phyloP scores from a whole-genome alignment of 306 rosid species.

The Acmispon strigosus region DNA sequence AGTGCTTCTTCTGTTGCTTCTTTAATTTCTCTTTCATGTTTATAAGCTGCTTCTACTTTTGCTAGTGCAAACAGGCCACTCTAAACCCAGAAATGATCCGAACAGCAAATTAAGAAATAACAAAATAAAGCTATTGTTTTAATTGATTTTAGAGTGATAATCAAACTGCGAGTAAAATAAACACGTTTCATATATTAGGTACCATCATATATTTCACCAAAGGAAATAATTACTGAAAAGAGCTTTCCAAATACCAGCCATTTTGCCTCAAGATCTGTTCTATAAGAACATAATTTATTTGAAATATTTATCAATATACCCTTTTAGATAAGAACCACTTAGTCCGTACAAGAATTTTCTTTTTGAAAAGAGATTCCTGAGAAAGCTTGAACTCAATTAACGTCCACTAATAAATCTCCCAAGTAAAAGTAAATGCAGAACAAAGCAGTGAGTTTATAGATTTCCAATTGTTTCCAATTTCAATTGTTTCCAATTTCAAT shows the following conservation, averaged over 20 bases:
- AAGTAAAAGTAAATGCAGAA: not conserved
- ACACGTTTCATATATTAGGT: not conserved
- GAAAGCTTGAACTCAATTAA: not conserved
- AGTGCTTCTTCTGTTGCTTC: slow-evolving; percentile 66
- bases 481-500: no score
- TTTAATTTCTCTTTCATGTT: slow-evolving; percentile 58
- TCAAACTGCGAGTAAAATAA: not conserved
- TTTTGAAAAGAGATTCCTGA: not conserved
- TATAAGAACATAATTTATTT: not conserved
- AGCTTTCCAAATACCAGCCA: not conserved
- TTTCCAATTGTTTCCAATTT: no score
- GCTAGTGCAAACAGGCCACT: slow-evolving; percentile 47
- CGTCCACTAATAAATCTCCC: slow-evolving; percentile 2
- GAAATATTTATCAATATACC: not conserved
- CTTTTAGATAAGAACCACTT: not conserved
- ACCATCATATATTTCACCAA: not conserved
- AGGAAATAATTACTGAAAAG: not conserved
- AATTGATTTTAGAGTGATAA: not conserved
- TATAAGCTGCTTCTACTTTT: slow-evolving; percentile 76
- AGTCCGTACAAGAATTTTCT: not conserved
- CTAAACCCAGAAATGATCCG: slow-evolving; percentile 35
- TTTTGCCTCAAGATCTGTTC: not conserved
- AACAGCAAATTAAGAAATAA: not conserved
- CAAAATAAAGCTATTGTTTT: not conserved
- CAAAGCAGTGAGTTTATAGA: not conserved